phyloP scores from a whole-genome alignment of 768 basidiomycete genomes.

The Omphalotus guepiniiformis region DNA sequence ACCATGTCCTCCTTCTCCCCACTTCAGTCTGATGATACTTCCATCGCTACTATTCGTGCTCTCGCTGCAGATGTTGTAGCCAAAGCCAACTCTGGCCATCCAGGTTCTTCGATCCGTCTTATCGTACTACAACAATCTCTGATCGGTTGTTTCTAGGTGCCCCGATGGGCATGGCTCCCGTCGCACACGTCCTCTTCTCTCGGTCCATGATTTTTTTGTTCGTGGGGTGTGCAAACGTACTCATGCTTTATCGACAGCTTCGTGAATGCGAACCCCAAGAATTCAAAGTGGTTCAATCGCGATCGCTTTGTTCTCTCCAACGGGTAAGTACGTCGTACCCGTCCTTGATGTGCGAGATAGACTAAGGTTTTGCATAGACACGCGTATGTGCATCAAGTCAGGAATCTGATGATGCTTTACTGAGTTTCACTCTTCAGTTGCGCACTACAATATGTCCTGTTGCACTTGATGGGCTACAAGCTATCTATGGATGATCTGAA shows the following conservation, averaged over 20 bases:
- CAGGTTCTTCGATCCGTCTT: slow-evolving; percentile 44
- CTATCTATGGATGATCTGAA: slow-evolving; percentile 91
- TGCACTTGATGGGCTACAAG: slow-evolving; percentile 91
- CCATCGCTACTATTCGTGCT: slow-evolving; percentile 70
- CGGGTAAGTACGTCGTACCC: slow-evolving; percentile 52
- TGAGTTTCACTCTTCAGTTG: slow-evolving; percentile 47
- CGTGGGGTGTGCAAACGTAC: too few relatives aligned
- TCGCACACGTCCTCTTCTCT: slow-evolving; percentile 75
- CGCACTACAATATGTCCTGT: slow-evolving; percentile 87
- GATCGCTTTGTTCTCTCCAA: slow-evolving; percentile 97
- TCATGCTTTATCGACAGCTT: slow-evolving; percentile 57
- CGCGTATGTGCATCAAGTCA: slow-evolving; percentile 51
- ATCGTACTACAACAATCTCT: slow-evolving; percentile 6
- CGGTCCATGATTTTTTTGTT: slow-evolving; percentile 54
- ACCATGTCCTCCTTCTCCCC: slow-evolving; percentile 40
- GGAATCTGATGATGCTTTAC: not conserved
- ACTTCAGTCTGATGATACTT: slow-evolving; percentile 46
- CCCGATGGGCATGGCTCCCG: slow-evolving; percentile 92
- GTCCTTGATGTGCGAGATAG: too few relatives aligned
- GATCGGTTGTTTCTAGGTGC: slow-evolving; percentile 52
- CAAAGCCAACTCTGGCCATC: slow-evolving; percentile 93
- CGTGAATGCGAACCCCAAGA: slow-evolving; percentile 84
- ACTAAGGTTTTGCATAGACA: slow-evolving; percentile 43
- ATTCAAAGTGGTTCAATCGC: slow-evolving; percentile 92
- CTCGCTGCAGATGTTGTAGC: slow-evolving; percentile 74